phyloP scores from a whole-genome alignment of 495 filamentous ascomycete genomes.

The Hypomontagnella submonticulosa region DNA sequence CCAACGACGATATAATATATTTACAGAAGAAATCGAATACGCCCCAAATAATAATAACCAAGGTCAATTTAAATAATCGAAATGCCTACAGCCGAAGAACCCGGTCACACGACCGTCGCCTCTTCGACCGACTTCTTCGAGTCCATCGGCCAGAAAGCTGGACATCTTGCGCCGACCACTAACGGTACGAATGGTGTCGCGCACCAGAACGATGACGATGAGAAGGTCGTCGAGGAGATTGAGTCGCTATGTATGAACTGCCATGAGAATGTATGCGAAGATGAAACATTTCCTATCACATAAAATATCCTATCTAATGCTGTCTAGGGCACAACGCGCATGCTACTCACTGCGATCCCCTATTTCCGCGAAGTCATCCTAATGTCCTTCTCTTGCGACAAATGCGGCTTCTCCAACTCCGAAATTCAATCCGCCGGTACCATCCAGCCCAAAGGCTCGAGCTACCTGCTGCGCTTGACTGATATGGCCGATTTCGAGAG shows the following conservation, averaged over 20 bases:
- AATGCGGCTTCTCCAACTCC: slow-evolving; percentile 89
- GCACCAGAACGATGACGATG: slow-evolving; percentile 57
- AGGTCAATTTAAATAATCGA: background rate
- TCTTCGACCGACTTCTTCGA: slow-evolving; percentile 60
- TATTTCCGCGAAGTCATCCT: slow-evolving; percentile 97
- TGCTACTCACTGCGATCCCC: slow-evolving; percentile 90
- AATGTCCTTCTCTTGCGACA: slow-evolving; percentile 92
- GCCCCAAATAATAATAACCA: background rate
- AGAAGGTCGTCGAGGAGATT: slow-evolving; percentile 69
- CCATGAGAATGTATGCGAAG: slow-evolving; percentile 77
- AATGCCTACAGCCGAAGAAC: slow-evolving; percentile 29
- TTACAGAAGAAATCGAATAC: background rate
- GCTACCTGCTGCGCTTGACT: slow-evolving; percentile 78
- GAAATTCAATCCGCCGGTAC: slow-evolving; percentile 90
- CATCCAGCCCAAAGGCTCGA: slow-evolving; percentile 88
- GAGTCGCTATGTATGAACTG: slow-evolving; percentile 67
- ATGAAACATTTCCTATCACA: background rate
- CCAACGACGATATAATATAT: too few species aligned
- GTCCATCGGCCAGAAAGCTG: slow-evolving; percentile 64
- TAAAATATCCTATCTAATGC: slow-evolving; percentile 14
- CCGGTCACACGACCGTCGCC: slow-evolving; percentile 24
- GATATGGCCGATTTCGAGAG: slow-evolving; percentile 77
- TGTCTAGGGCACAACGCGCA: slow-evolving; percentile 78
- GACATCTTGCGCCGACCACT: slow-evolving; percentile 54
- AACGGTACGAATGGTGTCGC: slow-evolving; percentile 45